Evolutionary conservation across 108 stramenopile genomes (phyloP).

Genomic region (Skeletonema costatum): DNA sequence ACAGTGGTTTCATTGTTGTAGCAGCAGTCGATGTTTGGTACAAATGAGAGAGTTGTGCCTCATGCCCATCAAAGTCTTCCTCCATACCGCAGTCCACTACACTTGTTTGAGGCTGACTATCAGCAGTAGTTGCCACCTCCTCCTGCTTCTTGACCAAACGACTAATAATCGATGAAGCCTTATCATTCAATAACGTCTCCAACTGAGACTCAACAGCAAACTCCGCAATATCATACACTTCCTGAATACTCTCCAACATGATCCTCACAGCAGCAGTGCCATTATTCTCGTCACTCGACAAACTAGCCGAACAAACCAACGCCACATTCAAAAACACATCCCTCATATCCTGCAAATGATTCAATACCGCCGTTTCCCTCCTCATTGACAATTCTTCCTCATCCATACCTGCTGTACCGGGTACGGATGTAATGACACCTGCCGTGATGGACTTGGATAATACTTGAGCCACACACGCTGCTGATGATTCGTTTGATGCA

Average conservation of each 20-base stretch:
- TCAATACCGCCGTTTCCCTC: slow-evolving; percentile 35
- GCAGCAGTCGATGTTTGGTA: not conserved
- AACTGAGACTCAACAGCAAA: slow-evolving; percentile 46
- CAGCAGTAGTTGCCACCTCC: not conserved
- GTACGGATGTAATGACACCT: slow-evolving; percentile 14
- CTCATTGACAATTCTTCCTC: slow-evolving; percentile 36
- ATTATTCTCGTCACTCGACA: not conserved
- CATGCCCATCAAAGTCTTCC: slow-evolving; percentile 10
- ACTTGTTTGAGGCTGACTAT: not conserved
- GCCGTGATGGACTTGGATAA: not conserved
- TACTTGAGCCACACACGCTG: slow-evolving; percentile 7
- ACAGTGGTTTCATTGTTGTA: slow-evolving; percentile 29
- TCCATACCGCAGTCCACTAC: slow-evolving; percentile 1
- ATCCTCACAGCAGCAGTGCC: not conserved
- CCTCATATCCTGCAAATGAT: slow-evolving; percentile 31
- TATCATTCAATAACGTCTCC: slow-evolving; percentile 36
- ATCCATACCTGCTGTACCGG: not conserved
- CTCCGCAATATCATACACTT: slow-evolving; percentile 20
- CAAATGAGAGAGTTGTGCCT: not conserved
- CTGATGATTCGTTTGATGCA: not conserved
- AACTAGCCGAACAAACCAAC: not conserved
- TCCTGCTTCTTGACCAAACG: slow-evolving; percentile 11
- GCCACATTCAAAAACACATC: slow-evolving; percentile 30
- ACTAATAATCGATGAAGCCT: slow-evolving; percentile 15
- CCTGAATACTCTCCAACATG: slow-evolving; percentile 11